These are phyloP conservation scores for Neofusicoccum ribis DNA, from an alignment of 2,329 filamentous ascomycete genomes.

Conservation along the genomic window DNA sequence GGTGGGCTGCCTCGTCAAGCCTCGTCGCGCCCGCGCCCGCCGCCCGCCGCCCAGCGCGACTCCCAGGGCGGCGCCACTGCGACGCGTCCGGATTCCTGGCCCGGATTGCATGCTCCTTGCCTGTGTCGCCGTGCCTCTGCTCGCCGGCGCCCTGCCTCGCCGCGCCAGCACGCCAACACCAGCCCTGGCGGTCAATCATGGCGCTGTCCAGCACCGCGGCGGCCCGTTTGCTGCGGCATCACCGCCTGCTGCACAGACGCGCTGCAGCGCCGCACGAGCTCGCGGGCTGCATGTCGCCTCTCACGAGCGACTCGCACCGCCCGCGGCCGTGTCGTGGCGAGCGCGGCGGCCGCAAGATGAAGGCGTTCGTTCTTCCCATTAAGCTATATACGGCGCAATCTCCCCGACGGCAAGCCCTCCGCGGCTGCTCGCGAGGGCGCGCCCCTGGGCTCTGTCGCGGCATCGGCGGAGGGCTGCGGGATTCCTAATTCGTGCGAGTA, in stretches of 20 bases:
- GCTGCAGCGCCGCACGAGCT: not conserved
- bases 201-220: not conserved
- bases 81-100: not conserved
- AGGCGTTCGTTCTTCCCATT: not conserved
- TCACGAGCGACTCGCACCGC: not conserved
- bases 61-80: not conserved
- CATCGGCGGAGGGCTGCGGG: not conserved
- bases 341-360: not conserved
- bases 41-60: not conserved
- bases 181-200: not conserved
- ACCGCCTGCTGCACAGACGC: constrained; percentile 1
- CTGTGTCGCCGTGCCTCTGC: not conserved
- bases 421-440: not conserved
- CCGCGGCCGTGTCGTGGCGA: not conserved
- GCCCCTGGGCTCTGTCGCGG: not conserved
- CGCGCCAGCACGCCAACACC: not conserved
- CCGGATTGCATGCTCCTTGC: not conserved
- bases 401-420: not conserved
- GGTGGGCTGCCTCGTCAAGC: constrained; percentile 1
- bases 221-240: not conserved
- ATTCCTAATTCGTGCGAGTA: not conserved
- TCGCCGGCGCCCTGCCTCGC: too few relatives aligned
- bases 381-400: constrained; percentile 9
- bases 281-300: not conserved
- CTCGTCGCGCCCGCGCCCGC: not conserved